Percentiles rank a stretch among this genome's conserved stretches.
phyloP scores from a whole-genome alignment of 257 asterid species.

The Salvia miltiorrhiza region DNA sequence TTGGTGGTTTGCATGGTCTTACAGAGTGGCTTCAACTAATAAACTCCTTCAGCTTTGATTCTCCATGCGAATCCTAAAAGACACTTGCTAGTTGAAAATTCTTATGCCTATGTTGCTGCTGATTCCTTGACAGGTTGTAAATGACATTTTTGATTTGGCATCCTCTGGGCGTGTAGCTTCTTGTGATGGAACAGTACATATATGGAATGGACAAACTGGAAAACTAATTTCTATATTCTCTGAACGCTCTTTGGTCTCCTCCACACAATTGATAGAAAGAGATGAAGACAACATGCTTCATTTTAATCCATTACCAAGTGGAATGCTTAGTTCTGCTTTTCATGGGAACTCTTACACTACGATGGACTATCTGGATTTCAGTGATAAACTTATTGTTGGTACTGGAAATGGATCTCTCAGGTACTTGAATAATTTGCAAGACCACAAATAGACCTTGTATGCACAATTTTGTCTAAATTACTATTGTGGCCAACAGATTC shows the following conservation, averaged over 20 bases:
- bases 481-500: constrained; percentile 52
- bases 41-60: neutral
- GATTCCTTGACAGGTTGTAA: constrained; percentile 63
- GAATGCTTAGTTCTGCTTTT: constrained; percentile 70
- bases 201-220: constrained; percentile 96
- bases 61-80: neutral
- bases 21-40: neutral
- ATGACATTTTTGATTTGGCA: constrained; percentile 69
- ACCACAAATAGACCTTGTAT: neutral
- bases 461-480: constrained; percentile 16
- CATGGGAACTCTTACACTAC: constrained; percentile 85
- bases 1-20: constrained; percentile 12
- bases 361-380: constrained; percentile 73
- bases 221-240: constrained; percentile 67
- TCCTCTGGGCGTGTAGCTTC: constrained; percentile 94
- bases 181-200: constrained; percentile 93
- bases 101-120: constrained; percentile 16
- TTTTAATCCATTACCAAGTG: constrained; percentile 71
- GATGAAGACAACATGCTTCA: constrained; percentile 77
- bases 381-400: constrained; percentile 70
- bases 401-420: constrained; percentile 95
- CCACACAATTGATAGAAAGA: constrained; percentile 44
- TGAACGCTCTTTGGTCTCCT: constrained; percentile 58
- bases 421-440: constrained; percentile 37
- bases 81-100: neutral